Percentiles rank a stretch among this genome's conserved stretches.
These are phyloP conservation scores for Phyllosticta citriasiana DNA, from an alignment of 2,329 filamentous ascomycete species.

Conservation along the genomic window DNA sequence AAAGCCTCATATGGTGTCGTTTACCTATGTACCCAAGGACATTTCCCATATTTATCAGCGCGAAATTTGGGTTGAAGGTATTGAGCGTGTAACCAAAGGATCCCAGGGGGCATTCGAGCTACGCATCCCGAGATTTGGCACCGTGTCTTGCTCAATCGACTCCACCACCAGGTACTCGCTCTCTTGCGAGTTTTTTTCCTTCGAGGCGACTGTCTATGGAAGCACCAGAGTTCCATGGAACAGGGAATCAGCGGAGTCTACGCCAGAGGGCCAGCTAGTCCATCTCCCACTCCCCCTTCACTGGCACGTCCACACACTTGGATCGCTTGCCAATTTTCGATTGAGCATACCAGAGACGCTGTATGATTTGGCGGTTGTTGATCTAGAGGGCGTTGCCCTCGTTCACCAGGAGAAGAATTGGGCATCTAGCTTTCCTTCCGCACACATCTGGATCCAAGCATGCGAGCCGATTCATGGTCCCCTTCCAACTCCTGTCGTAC, in stretches of 20 bases:
- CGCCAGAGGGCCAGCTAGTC: constrained; percentile 38
- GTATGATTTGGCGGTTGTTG: background rate
- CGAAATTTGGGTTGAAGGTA: background rate
- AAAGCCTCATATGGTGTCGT: constrained; percentile 37
- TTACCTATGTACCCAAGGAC: constrained; percentile 37
- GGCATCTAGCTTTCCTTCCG: constrained; percentile 36
- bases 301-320: constrained; percentile 42
- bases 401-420: constrained; percentile 45
- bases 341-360: constrained; percentile 27
- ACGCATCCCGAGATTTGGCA: background rate
- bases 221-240: constrained; percentile 11
- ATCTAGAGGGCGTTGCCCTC: constrained; percentile 25
- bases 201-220: constrained; percentile 11
- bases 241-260: constrained; percentile 18
- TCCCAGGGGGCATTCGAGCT: background rate
- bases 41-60: constrained; percentile 15
- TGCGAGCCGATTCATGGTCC: constrained; percentile 17
- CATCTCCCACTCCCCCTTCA: constrained; percentile 39
- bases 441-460: constrained; percentile 34
- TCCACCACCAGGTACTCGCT: constrained; percentile 29
- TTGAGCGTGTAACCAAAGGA: background rate
- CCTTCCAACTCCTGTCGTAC: constrained; percentile 27
- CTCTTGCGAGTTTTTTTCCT: constrained; percentile 2
- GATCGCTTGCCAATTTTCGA: constrained; percentile 29
- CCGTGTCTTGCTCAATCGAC: constrained; percentile 20